phyloP scores from a whole-genome alignment of 1,139 yeast genomes.

The Suhomyces panamericanus region DNA sequence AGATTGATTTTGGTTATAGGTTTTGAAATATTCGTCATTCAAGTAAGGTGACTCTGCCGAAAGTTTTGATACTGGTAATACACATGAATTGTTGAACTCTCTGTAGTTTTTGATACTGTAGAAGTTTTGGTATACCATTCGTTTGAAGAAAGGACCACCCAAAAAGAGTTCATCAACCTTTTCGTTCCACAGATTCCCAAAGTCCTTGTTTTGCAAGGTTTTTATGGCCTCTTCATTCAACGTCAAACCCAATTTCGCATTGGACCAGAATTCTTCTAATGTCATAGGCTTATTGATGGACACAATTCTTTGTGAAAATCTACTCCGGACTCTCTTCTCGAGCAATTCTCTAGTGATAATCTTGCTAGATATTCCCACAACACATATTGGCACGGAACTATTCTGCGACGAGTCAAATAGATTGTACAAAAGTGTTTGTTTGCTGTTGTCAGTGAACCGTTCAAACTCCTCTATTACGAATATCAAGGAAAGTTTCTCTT shows the following conservation, averaged over 20 bases:
- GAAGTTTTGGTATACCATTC: slow-evolving; percentile 44
- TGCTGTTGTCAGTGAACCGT: slow-evolving; percentile 63
- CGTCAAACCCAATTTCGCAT: slow-evolving; percentile 30
- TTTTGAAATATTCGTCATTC: slow-evolving; percentile 30
- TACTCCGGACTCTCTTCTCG: slow-evolving; percentile 87
- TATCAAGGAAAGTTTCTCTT: slow-evolving; percentile 53
- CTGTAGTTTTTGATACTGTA: slow-evolving; percentile 61
- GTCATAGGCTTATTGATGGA: slow-evolving; percentile 53
- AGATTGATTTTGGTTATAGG: slow-evolving; percentile 22
- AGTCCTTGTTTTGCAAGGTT: slow-evolving; percentile 20
- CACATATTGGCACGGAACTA: slow-evolving; percentile 73
- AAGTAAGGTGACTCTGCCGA: slow-evolving; percentile 31
- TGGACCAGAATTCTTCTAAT: slow-evolving; percentile 45
- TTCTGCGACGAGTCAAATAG: slow-evolving; percentile 82
- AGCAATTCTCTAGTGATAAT: slow-evolving; percentile 74
- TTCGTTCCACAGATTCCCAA: slow-evolving; percentile 53
- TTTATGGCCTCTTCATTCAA: slow-evolving; percentile 22
- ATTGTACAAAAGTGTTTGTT: slow-evolving; percentile 84
- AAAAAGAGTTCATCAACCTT: slow-evolving; percentile 32
- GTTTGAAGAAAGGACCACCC: slow-evolving; percentile 13
- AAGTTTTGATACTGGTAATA: slow-evolving; percentile 47
- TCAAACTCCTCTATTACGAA: slow-evolving; percentile 87
- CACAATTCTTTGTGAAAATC: slow-evolving; percentile 81
- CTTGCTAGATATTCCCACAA: slow-evolving; percentile 77
- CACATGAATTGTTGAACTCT: slow-evolving; percentile 51